A percentile compares a stretch with the other conserved stretches of the same genome.
These are phyloP conservation scores for Pseudocohnilembus persalinus DNA, from an alignment of 169 alveolate genomes.

Conservation along the genomic window DNA sequence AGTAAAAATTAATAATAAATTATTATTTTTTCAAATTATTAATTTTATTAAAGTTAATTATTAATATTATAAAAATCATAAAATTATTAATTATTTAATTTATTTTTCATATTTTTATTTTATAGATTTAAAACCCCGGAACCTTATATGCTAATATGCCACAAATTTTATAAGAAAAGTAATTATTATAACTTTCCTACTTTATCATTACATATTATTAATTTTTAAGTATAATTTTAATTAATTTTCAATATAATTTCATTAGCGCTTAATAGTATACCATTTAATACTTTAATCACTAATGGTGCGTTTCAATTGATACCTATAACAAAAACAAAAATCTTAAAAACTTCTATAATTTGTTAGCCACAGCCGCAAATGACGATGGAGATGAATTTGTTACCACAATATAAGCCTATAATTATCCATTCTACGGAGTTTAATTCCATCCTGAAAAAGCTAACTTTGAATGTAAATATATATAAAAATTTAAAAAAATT, in stretches of 20 bases:
- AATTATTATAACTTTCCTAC: too few species aligned
- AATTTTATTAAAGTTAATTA: too few species aligned
- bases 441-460: neutral
- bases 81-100: too few species aligned
- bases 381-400: neutral
- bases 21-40: too few species aligned
- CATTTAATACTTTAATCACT: neutral
- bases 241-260: too few species aligned
- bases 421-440: neutral
- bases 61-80: too few species aligned
- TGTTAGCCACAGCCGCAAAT: neutral
- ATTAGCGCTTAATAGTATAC: neutral
- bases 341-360: neutral
- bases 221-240: too few species aligned
- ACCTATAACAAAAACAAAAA: neutral
- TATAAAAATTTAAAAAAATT: too few species aligned
- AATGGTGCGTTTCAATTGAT: neutral
- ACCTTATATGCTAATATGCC: neutral
- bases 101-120: too few species aligned
- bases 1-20: neutral
- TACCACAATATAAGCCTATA: neutral
- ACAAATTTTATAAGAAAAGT: neutral
- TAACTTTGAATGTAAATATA: neutral
- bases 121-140: neutral
- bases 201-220: too few species aligned